A percentile compares a stretch with the other conserved stretches of the same genome.
These are phyloP conservation scores for Kwoniella pini DNA, from an alignment of 768 basidiomycete species.

Conservation along the genomic window DNA sequence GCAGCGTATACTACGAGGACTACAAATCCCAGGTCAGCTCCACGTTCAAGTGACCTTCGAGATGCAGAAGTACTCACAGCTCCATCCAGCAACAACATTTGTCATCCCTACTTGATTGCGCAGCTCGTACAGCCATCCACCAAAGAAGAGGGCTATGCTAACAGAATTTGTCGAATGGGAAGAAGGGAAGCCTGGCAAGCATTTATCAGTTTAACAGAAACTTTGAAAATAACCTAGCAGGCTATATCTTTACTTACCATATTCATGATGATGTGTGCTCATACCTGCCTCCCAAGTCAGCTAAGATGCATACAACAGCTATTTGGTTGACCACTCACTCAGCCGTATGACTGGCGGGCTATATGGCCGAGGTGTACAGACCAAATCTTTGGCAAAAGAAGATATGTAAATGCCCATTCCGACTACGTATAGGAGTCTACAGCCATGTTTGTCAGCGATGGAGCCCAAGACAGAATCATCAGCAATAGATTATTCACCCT, in stretches of 20 bases:
- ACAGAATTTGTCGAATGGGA: constrained; percentile 91
- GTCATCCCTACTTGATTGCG: constrained; percentile 18
- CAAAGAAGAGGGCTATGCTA: constrained; percentile 80
- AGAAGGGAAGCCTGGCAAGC: constrained; percentile 73
- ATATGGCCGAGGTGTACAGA: constrained; percentile 87
- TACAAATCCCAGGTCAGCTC: constrained; percentile 3
- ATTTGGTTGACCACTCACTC: constrained; percentile 60
- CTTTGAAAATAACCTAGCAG: not conserved
- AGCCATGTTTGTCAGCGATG: not conserved
- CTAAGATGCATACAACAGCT: not conserved
- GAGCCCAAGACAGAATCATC: not conserved
- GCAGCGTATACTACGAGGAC: constrained; percentile 44
- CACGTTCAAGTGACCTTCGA: not conserved
- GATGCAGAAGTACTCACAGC: constrained; percentile 10
- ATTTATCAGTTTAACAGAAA: not conserved
- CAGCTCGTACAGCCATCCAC: constrained; percentile 32
- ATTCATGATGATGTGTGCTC: constrained; percentile 47
- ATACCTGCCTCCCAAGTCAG: constrained; percentile 27
- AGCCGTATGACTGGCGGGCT: constrained; percentile 87
- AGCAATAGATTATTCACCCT: constrained; percentile 61
- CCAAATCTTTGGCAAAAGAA: constrained; percentile 82
- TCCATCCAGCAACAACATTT: constrained; percentile 19
- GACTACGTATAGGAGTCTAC: constrained; percentile 68
- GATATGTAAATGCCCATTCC: constrained; percentile 81
- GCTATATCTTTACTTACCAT: constrained; percentile 26